phyloP scores from a whole-genome alignment of 805 yeast genomes.

The Scheffersomyces ergatensis region DNA sequence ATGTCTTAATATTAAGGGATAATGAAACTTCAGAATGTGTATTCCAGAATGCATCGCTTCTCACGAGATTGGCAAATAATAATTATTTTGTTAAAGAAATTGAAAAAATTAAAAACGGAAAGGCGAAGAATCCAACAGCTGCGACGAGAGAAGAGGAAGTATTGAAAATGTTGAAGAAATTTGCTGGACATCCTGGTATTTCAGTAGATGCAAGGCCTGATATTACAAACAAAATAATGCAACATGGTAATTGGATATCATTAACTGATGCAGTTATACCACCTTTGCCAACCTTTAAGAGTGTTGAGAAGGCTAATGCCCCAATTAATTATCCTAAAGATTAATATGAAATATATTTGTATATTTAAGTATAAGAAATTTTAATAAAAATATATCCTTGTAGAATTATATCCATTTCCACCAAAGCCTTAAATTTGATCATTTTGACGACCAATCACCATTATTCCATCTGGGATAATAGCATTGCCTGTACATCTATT shows the following conservation, averaged over 20 bases:
- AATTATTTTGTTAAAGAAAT: constrained; percentile 15
- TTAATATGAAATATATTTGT: no score
- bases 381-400: neutral
- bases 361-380: no score
- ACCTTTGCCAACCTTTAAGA: constrained; percentile 55
- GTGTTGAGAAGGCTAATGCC: constrained; percentile 59
- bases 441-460: constrained; percentile 73
- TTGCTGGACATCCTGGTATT: constrained; percentile 34
- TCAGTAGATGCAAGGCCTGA: constrained; percentile 32
- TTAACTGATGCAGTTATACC: constrained; percentile 20
- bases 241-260: constrained; percentile 17
- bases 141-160: constrained; percentile 18
- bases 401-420: no score
- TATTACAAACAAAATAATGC: constrained; percentile 24
- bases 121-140: constrained; percentile 6
- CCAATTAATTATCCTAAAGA: constrained; percentile 38
- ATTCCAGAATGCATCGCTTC: constrained; percentile 20
- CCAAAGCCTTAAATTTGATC: constrained; percentile 45
- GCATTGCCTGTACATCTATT: constrained; percentile 64
- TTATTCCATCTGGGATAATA: constrained; percentile 49
- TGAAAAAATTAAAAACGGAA: constrained; percentile 4
- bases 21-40: constrained; percentile 25
- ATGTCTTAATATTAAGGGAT: constrained; percentile 12
- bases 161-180: constrained; percentile 15
- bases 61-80: constrained; percentile 17